A percentile compares a stretch with the other conserved stretches of the same genome.
Conservation (phyloP, 352 stramenopile species). For the Globisporangium canariense region DNA sequence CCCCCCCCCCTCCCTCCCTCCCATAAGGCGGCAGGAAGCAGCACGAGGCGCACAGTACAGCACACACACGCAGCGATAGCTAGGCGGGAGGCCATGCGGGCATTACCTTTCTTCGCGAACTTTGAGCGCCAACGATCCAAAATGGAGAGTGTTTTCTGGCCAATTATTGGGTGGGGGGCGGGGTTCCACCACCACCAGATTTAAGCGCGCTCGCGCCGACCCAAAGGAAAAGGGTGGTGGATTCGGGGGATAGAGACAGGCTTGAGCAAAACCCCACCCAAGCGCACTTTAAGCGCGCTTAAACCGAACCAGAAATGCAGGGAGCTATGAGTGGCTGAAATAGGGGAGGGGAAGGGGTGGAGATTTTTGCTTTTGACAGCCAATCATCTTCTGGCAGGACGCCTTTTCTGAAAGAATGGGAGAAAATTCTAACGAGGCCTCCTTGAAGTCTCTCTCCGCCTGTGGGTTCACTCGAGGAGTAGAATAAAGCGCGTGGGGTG, state of each 20-base stretch:
- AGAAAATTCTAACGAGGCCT: background rate
- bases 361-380: background rate
- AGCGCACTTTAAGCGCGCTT: constrained; percentile 7
- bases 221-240: background rate
- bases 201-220: constrained; percentile 13
- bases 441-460: background rate
- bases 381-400: constrained; percentile 1
- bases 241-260: constrained; percentile 6
- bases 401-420: background rate
- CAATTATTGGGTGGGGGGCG: constrained; percentile 20
- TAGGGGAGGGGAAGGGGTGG: background rate
- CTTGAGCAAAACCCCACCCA: background rate
- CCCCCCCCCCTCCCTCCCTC: background rate
- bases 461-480: background rate
- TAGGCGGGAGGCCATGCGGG: background rate
- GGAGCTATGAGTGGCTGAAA: background rate
- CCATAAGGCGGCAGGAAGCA: background rate
- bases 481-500: no score
- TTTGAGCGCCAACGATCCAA: constrained; percentile 37
- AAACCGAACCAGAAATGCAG: background rate
- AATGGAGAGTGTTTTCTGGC: constrained; percentile 33
- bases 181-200: constrained; percentile 12
- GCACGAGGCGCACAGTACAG: background rate
- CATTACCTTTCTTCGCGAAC: constrained; percentile 25
- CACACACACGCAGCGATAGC: background rate